Base-by-base conservation (phyloP, 2,329 filamentous ascomycete species). In the Xylariaceae sp. region DNA sequence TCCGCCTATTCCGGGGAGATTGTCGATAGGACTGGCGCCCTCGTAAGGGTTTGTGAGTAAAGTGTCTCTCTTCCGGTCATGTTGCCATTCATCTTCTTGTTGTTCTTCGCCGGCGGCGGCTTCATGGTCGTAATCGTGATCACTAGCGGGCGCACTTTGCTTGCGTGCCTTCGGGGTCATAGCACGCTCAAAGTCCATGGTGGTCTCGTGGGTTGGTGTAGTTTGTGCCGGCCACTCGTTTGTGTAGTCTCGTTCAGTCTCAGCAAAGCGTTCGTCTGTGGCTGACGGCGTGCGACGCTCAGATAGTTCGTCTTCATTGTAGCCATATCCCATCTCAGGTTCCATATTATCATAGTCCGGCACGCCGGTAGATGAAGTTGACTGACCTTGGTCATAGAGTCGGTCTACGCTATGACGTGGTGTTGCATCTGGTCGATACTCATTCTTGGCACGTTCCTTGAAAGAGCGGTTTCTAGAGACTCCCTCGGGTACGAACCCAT, bases 251-350 rank as follows among this genome's bases (percentile, higher is more conserved):
- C 68, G 55, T 6, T 71, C 65, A 1, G 63, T 62, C 32, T 80
- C 83, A 49, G 83, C 85, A 48, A 87, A 80, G 1, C 85, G 86
- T 19, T 88, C 89, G 61, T 91, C 81, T 41, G 95, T 84, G 48
- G 91, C 79, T 0, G 91, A 96, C 2, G 90, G 90, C 19, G 91
- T 95, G 45, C 83, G 86, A 12, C 89, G 79, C 58, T 95, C 90
- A 5, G 61, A 62, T 12, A 52, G 45, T 19, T 61, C 55, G 27
- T 73, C 71, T 39, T 83, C 80, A 8, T 80, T 76, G 55, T 77
- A 74, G 49, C 71, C 74, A 61, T 89, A 87, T 3, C 87, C 89
- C 64, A 88, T 84, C 66, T 91, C 90, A 0, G 87, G 89, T 75
- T 91, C 81, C 4, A 87, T 86, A 62, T 91, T 78, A 54, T 85